Percentiles rank a stretch among this genome's conserved stretches.
Evolutionary conservation across 768 basidiomycete genomes (phyloP).

Genomic region (Collybiopsis confluens): DNA sequence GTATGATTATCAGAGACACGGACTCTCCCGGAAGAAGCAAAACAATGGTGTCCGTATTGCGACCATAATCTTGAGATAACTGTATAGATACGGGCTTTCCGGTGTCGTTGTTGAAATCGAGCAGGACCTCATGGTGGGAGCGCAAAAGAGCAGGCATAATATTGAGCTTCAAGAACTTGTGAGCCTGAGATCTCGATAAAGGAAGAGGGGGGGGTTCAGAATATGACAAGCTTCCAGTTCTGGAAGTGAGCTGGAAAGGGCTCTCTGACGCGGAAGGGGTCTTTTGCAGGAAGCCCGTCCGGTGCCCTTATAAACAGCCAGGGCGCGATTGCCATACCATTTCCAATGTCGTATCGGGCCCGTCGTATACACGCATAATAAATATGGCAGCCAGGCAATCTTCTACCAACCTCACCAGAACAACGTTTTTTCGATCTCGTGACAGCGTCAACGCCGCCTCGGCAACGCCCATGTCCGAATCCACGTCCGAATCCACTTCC

Average conservation of each 20-base stretch:
- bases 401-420: background rate
- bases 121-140: conserved; percentile 53
- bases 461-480: background rate
- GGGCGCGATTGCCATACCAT: too few relatives aligned
- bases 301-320: background rate
- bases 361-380: background rate
- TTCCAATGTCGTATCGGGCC: background rate
- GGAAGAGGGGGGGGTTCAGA: conserved; percentile 12
- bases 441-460: too few relatives aligned
- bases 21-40: conserved; percentile 60
- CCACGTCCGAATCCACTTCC: background rate
- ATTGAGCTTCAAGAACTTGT: too few relatives aligned
- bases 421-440: background rate
- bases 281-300: conserved; percentile 18
- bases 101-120: conserved; percentile 70
- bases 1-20: conserved; percentile 64
- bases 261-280: background rate
- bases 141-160: conserved; percentile 62
- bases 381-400: background rate
- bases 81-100: conserved; percentile 61
- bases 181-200: conserved; percentile 10
- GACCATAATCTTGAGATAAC: conserved; percentile 60
- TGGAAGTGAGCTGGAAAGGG: conserved; percentile 7
- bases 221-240: conserved; percentile 9
- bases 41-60: conserved; percentile 47